These are phyloP conservation scores for Phytophthora pluvialis DNA, from an alignment of 352 stramenopile species.

Conservation along the genomic window DNA sequence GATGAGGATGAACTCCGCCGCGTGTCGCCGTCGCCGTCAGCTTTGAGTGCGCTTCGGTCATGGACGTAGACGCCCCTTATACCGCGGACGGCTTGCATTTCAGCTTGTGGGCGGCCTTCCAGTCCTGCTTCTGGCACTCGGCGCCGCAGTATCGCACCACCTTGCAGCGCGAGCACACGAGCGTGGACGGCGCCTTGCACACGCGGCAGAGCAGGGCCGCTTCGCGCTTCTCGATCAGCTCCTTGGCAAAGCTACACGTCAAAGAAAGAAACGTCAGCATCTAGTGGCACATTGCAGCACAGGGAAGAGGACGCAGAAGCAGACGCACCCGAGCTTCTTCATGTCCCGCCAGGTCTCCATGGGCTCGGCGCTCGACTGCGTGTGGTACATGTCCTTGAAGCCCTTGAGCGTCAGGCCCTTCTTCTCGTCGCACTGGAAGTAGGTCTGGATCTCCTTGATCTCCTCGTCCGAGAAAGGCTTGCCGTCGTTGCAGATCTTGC, in stretches of 20 bases:
- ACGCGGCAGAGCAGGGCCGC: slow-evolving; percentile 78
- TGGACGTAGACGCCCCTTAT: slow-evolving; percentile 24
- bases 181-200: slow-evolving; percentile 77
- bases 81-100: slow-evolving; percentile 74
- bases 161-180: slow-evolving; percentile 91
- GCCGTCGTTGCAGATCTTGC: slow-evolving; percentile 90
- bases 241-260: slow-evolving; percentile 63
- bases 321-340: slow-evolving; percentile 85
- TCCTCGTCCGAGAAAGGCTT: slow-evolving; percentile 89
- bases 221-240: slow-evolving; percentile 76
- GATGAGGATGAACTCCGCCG: slow-evolving; percentile 14
- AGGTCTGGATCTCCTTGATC: slow-evolving; percentile 93
- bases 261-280: slow-evolving; percentile 13
- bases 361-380: slow-evolving; percentile 87
- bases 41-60: slow-evolving; percentile 28
- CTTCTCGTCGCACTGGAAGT: slow-evolving; percentile 93
- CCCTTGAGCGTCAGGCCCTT: slow-evolving; percentile 89
- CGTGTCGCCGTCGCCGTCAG: slow-evolving; percentile 16
- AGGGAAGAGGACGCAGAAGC: neutral
- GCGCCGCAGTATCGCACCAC: slow-evolving; percentile 85
- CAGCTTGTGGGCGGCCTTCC: slow-evolving; percentile 87
- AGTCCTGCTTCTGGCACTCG: slow-evolving; percentile 91
- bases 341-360: slow-evolving; percentile 91
- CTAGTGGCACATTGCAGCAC: no score
- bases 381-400: slow-evolving; percentile 94